Conservation (phyloP, 768 basidiomycete genomes). For the Terana coerulea region DNA sequence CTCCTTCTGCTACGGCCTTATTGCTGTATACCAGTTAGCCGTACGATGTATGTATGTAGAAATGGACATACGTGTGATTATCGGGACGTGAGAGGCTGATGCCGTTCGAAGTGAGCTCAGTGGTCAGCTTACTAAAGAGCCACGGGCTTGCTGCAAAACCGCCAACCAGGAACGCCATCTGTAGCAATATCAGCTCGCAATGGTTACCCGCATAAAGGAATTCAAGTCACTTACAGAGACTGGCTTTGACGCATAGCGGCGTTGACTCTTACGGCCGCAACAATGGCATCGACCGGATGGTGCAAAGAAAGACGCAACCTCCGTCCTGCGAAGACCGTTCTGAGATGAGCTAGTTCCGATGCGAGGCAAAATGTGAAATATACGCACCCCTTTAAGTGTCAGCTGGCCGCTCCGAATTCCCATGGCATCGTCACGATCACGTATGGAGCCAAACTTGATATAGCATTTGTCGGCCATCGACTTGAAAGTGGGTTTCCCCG, state of each 20-base stretch:
- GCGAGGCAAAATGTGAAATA: background rate
- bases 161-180: background rate
- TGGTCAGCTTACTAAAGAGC: background rate
- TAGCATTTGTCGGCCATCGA: conserved; percentile 34
- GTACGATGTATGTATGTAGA: background rate
- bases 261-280: conserved; percentile 32
- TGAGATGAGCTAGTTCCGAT: too few relatives aligned
- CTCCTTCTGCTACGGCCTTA: conserved; percentile 54
- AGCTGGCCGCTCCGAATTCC: conserved; percentile 39
- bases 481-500: conserved; percentile 42
- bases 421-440: conserved; percentile 34
- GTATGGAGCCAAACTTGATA: conserved; percentile 38
- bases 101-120: background rate
- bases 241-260: background rate
- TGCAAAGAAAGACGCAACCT: conserved; percentile 40
- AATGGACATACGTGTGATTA: background rate
- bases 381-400: conserved; percentile 31
- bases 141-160: conserved; percentile 1
- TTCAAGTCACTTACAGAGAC: background rate
- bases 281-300: conserved; percentile 34
- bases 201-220: background rate
- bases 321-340: conserved; percentile 21
- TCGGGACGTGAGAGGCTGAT: background rate
- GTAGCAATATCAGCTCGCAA: background rate
- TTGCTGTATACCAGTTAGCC: conserved; percentile 29